Evolutionary conservation across 306 rosid genomes (phyloP), one percentile per base, ranked within the genome.

Genomic region (Dalbergia cochinchinensis): DNA sequence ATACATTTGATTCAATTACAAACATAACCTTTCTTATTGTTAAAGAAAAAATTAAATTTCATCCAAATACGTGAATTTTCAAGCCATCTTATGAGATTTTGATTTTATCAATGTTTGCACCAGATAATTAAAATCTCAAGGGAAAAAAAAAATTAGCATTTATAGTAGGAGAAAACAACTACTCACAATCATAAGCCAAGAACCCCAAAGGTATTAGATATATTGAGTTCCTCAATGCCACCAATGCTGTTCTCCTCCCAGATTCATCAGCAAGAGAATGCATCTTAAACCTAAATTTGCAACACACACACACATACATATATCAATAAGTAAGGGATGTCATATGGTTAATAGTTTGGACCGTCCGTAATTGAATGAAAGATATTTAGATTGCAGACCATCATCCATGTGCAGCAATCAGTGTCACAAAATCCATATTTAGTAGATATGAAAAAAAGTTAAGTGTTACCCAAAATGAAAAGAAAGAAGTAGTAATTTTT

Each of bases 151-250:
- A 47, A 0, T 31, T 16, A 5, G 55, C 57, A 50, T 70, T 64
- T 65, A 80, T 33, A 48, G 65, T 51, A 44, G 18, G 70, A 37
- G 76, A 51, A 81, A 87, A 65, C 5, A 60, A n/a, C 42, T 68
- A 92, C 99, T 94, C 81, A 94, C 99, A 92, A 80, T 92, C 92
- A 86, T 88, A 91, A n/a, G 99, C 98, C 84, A 92, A 74, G 86
- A 79, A 95, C 22, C 99, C 99, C 92, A 95, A 70, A 68, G 99
- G 99, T 84, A 95, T 82, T 53, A 95, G 88, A 82, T 95, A 92
- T 6, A 91, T 47, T 47, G 97, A 92, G 86, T 95, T 92, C 83
- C 99, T 89, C 76, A 92, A 82, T 74, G 99, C 99, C 86, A 92
- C 97, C 45, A 82, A 69, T 22, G 99, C 90, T 26, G 97, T 95